Evolutionary conservation across 768 basidiomycete genomes (phyloP), one percentile per base, ranked within the genome.

Genomic region (Hemileccinum rubropunctum): DNA sequence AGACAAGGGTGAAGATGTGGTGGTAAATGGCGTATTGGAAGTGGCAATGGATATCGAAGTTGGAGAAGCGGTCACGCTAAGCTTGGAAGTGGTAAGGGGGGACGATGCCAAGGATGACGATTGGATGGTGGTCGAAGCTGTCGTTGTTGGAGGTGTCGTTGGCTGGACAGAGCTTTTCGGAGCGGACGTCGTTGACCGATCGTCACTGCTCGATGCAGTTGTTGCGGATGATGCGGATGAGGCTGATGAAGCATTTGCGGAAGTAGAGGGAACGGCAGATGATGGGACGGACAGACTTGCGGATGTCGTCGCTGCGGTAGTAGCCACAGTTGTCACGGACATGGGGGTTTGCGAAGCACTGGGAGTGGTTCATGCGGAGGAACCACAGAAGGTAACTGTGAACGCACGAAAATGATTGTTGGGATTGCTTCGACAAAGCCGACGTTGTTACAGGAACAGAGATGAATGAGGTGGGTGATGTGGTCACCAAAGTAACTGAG

Each of bases 401-500:
- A 38, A 65, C 68, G 62, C 50, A 70, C 67, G 48, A 51, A 39
- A 57, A 54, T 41, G 52, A 28, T 28, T 48, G 45, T 21, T 48
- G 47, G 35, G 60, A 44, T 26, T 56, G 51, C 36, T 47, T 11
- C 26, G 53, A 54, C 39, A 33, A 48, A 39, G 54, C 35, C 13
- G 55, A 52, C 12, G 42, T 23, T 23, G 23, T 23, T 23, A 23
- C 23, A 23, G 23, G 23, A 23, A 6, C 23, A 23, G 23, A 3
- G 23, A 6, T 23, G 6, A 23, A 23, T 23, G 23, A 23, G 23
- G 23, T 23, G 23, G 23, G 23, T 23, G 23, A 23, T 23, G 23
- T 23, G 23, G 23, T 23, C 23, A 23, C 23, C 23, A 23, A 23
- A 23, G 23, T 23, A 23, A 23, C 23, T 23, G 6, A 23, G 23